These are phyloP conservation scores for Pythium biforme DNA, from an alignment of 352 stramenopile genomes.

Conservation along the genomic window DNA sequence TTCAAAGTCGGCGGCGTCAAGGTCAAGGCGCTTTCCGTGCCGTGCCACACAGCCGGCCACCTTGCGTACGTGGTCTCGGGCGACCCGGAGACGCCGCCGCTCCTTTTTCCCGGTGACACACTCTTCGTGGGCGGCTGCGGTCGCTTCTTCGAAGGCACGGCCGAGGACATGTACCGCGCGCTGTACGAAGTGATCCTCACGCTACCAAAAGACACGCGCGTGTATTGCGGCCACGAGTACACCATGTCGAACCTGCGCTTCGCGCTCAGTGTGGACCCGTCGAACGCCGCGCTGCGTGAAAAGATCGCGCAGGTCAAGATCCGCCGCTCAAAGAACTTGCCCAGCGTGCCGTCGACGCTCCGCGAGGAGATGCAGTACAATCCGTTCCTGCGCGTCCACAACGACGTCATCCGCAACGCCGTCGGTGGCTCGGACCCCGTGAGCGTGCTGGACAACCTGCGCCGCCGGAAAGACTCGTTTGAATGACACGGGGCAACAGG, in stretches of 20 bases:
- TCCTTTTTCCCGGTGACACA: constrained; percentile 88
- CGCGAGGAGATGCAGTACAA: constrained; percentile 89
- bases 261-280: constrained; percentile 91
- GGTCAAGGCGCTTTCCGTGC: constrained; percentile 73
- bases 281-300: constrained; percentile 82
- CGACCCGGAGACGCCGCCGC: constrained; percentile 63
- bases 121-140: constrained; percentile 86
- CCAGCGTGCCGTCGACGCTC: constrained; percentile 90
- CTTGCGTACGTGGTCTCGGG: constrained; percentile 86
- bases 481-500: constrained; percentile 24
- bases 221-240: constrained; percentile 93
- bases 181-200: constrained; percentile 87
- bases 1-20: constrained; percentile 76
- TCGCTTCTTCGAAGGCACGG: constrained; percentile 88
- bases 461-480: constrained; percentile 75
- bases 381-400: constrained; percentile 82
- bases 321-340: constrained; percentile 77
- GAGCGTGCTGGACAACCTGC: constrained; percentile 79
- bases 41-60: constrained; percentile 83
- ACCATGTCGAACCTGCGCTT: constrained; percentile 93
- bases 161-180: constrained; percentile 87
- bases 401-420: constrained; percentile 78
- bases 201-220: constrained; percentile 81
- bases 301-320: constrained; percentile 86
- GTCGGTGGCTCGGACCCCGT: constrained; percentile 75